These are phyloP conservation scores for Chlorophyllum brunneum DNA, from an alignment of 768 basidiomycete genomes.

Conservation along the genomic window DNA sequence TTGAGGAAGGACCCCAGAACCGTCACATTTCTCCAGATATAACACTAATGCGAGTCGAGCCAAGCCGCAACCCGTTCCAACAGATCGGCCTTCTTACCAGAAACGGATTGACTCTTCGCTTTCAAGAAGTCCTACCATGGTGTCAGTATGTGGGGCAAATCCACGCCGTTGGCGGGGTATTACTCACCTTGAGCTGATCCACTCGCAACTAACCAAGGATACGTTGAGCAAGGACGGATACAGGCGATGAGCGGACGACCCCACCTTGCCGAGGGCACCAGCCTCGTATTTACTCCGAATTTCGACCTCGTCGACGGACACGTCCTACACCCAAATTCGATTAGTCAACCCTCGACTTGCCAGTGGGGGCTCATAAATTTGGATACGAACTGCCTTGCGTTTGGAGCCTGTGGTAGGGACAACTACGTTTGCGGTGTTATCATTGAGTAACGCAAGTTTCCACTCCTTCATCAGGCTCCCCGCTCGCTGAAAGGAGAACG, in stretches of 20 bases:
- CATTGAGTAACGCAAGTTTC: slow-evolving; percentile 59
- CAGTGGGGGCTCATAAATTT: not conserved
- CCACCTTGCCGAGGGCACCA: slow-evolving; percentile 65
- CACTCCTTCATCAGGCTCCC: slow-evolving; percentile 57
- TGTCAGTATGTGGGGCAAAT: slow-evolving; percentile 10
- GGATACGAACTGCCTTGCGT: slow-evolving; percentile 62
- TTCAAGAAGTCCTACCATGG: slow-evolving; percentile 66
- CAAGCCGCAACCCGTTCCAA: slow-evolving; percentile 63
- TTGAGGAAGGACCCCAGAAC: slow-evolving; percentile 3
- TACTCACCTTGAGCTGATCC: slow-evolving; percentile 70
- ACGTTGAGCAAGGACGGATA: slow-evolving; percentile 13
- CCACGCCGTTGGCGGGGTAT: slow-evolving; percentile 4
- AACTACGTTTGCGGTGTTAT: slow-evolving; percentile 58
- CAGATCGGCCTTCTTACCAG: slow-evolving; percentile 74
- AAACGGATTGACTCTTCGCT: slow-evolving; percentile 52
- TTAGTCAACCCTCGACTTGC: not conserved
- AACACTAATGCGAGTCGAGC: slow-evolving; percentile 40
- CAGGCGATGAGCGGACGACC: slow-evolving; percentile 14
- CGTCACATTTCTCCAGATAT: not conserved
- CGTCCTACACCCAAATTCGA: slow-evolving; percentile 38
- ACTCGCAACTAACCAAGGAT: slow-evolving; percentile 54
- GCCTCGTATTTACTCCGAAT: slow-evolving; percentile 61
- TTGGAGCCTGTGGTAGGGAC: slow-evolving; percentile 50
- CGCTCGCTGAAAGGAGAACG: slow-evolving; percentile 20
- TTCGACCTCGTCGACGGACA: slow-evolving; percentile 67